Percentiles rank a stretch among this genome's conserved stretches.
Conservation (phyloP, 345 rosid genomes). For the Mallotus nudiflorus region DNA sequence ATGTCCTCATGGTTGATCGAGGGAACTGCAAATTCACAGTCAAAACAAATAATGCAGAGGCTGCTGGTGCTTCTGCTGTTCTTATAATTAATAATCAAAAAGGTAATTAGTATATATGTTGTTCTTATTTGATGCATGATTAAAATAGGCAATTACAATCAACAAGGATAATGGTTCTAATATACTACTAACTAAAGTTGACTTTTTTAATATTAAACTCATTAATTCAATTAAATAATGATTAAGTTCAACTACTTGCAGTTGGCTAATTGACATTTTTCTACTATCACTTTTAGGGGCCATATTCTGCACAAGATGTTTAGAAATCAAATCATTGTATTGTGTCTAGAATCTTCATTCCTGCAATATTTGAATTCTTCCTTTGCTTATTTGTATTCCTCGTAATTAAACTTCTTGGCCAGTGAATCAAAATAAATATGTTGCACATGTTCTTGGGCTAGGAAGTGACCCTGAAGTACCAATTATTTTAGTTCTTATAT, state of each 20-base stretch:
- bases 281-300: neutral
- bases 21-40: conserved; percentile 86
- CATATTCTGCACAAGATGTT: neutral
- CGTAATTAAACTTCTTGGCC: neutral
- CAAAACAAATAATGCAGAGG: conserved; percentile 86
- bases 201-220: neutral
- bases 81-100: conserved; percentile 87
- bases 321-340: neutral
- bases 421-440: neutral
- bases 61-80: conserved; percentile 90
- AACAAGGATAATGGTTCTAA: neutral
- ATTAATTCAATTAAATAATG: neutral
- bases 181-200: neutral
- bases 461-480: conserved; percentile 5
- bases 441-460: neutral
- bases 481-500: neutral
- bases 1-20: conserved; percentile 86
- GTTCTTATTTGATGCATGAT: neutral
- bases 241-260: neutral
- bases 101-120: conserved; percentile 45
- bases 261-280: neutral
- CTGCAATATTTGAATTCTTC: neutral
- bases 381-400: neutral
- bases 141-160: neutral
- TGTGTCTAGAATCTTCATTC: neutral